A percentile compares a stretch with the other conserved stretches of the same genome.
phyloP scores from a whole-genome alignment of 805 yeast species.

The Cyberlindnera xishuangbannaensis region DNA sequence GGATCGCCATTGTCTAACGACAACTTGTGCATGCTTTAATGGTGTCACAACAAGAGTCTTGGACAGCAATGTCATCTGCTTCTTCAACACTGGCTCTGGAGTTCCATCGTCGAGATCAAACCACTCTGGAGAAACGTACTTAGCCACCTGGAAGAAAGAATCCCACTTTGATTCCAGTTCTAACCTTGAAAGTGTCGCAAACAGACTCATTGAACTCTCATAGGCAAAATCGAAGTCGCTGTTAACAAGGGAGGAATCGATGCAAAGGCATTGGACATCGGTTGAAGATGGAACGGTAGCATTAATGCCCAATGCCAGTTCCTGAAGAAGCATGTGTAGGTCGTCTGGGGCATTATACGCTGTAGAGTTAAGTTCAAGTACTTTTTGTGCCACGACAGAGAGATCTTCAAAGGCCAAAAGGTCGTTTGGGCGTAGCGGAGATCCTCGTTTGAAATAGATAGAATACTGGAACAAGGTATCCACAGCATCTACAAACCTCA shows the following conservation, averaged over 20 bases:
- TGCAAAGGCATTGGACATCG: slow-evolving; percentile 41
- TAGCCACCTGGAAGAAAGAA: slow-evolving; percentile 54
- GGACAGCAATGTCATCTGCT: slow-evolving; percentile 52
- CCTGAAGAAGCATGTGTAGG: slow-evolving; percentile 35
- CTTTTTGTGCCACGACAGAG: slow-evolving; percentile 32
- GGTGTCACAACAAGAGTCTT: slow-evolving; percentile 48
- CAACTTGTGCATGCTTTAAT: slow-evolving; percentile 45
- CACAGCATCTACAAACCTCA: slow-evolving; percentile 20
- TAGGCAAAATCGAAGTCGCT: slow-evolving; percentile 55
- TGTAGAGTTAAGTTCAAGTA: slow-evolving; percentile 49
- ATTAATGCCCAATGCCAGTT: slow-evolving; percentile 36
- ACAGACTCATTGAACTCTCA: slow-evolving; percentile 33
- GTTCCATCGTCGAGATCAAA: slow-evolving; percentile 26
- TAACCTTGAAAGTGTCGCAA: slow-evolving; percentile 7
- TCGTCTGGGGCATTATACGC: slow-evolving; percentile 41
- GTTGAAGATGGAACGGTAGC: slow-evolving; percentile 10
- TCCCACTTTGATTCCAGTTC: slow-evolving; percentile 45
- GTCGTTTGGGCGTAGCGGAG: slow-evolving; percentile 35
- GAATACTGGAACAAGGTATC: slow-evolving; percentile 27
- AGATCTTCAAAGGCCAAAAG: slow-evolving; percentile 31
- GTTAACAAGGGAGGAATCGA: slow-evolving; percentile 62
- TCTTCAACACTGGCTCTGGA: slow-evolving; percentile 33
- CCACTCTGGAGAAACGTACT: slow-evolving; percentile 39
- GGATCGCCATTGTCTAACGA: slow-evolving; percentile 59
- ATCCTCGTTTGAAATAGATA: slow-evolving; percentile 27